Evolutionary conservation across 2,329 filamentous ascomycete species (phyloP), one percentile per base, ranked within the genome.

Genomic region (Colletotrichum ledebouriae): DNA sequence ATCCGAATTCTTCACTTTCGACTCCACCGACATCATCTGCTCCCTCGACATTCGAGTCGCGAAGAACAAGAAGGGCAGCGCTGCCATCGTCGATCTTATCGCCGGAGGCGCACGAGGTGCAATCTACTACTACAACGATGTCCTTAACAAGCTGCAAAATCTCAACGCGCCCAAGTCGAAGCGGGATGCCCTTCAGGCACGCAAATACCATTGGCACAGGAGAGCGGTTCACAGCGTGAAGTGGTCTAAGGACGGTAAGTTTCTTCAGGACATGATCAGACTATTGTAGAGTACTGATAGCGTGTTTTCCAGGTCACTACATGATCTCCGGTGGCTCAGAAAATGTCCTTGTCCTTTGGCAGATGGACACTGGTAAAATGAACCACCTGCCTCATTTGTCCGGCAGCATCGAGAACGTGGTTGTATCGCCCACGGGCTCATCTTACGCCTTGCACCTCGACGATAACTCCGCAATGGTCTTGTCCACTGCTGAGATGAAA

Each of bases 271-370:
- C 29, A 37, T 12, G 22, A 34, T 39, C 33, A 29, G 29, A 29
- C 11, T 3, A 15, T 39, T 7, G n/a, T 13, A 53, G 2, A n/a
- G 22, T 41, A 12, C 58, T 70, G 70, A 72, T 82, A 82, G 70
- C 82, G 74, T 53, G 55, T 50, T 46, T 57, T 9, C 13, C 72
- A 96, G 93, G 93, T 58, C 94, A 97, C 76, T 99, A 99, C 78
- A 81, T 99, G 67, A 90, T 99, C 59, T 98, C 96, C 64, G 96
- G 96, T 75, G 96, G 96, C 37, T 89, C 90, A 22, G 96, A 99
- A 80, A 94, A 94, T 7, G 92, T 94, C 20, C 84, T 99, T 47
- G 93, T 97, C 9, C 83, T 98, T 37, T 98, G 94, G 94, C 96
- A 99, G 79, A 84, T 98, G 65, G 93, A 97, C 72, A 98, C 95